Base-by-base conservation (phyloP, 2,329 filamentous ascomycete genomes). In the Ophiostoma triangulosporum region DNA sequence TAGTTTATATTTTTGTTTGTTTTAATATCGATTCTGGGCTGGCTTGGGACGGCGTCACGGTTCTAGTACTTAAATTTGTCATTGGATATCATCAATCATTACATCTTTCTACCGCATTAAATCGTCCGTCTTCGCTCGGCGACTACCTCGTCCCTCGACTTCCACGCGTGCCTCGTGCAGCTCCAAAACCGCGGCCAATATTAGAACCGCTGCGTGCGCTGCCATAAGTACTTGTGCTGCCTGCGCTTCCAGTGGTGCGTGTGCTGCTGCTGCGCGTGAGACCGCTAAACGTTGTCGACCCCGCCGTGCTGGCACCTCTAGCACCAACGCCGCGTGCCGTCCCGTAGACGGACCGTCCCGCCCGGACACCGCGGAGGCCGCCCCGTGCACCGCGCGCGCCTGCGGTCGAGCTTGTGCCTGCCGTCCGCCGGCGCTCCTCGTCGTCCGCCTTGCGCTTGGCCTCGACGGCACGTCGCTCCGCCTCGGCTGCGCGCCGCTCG, bases 391-490 rank as follows among this genome's bases (percentile, higher is more conserved):
- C 46, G 29, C 55, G 27, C 4, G 29, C 32, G 6, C 27, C 48
- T 31, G 33, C 9, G 11, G 52, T 33, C 14, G 36, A 45, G 33
- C 32, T 12, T 12, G 53, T 52, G 27, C 53, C 52, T 24, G 29
- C 29, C 35, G 56, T 69, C 61, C 64, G 70, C 64, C 68, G 70
- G 59, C 65, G 68, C 56, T 80, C 77, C 32, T 81, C 77, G 51
- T 84, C 83, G 58, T 84, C 81, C 31, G 75, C 75, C 53, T 74
- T 79, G 53, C 79, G 72, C 68, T 81, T 62, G 12, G 83, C 77
- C 31, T 86, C 86, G 59, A 89, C 87, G 52, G 82, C 78, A 55
- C 87, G 77, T 57, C 84, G 78, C 65, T 93, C 86, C 55, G 93
- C 85, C 63, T 95, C 90, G 3, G 78, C 77, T 46, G 83, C 85